phyloP scores from a whole-genome alignment of 2,329 filamentous ascomycete genomes.

The Shiraia sp. region DNA sequence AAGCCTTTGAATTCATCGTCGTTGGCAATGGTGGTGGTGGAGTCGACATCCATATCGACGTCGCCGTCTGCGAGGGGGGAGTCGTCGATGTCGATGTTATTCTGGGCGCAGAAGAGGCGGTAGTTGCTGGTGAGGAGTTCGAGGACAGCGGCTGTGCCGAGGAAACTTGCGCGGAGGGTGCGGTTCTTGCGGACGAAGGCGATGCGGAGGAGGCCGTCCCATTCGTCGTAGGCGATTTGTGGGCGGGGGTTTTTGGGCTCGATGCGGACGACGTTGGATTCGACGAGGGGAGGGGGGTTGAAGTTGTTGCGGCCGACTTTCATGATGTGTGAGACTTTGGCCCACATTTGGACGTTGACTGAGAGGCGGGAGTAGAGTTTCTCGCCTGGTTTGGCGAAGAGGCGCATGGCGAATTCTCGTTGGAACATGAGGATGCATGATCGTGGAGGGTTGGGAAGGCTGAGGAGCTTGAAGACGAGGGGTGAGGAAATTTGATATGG shows the following conservation, averaged over 20 bases:
- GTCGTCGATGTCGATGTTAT: constrained; percentile 78
- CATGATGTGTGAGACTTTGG: constrained; percentile 73
- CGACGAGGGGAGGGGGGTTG: constrained; percentile 89
- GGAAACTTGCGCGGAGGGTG: constrained; percentile 79
- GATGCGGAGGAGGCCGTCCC: constrained; percentile 85
- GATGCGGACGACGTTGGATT: constrained; percentile 86
- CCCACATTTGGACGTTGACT: constrained; percentile 94
- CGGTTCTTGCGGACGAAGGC: constrained; percentile 90
- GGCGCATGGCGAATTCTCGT: constrained; percentile 86
- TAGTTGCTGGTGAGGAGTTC: constrained; percentile 87
- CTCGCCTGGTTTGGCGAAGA: constrained; percentile 87
- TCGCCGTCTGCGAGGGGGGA: constrained; percentile 44
- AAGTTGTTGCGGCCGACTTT: constrained; percentile 98
- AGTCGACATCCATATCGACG: constrained; percentile 55
- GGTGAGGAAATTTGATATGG: constrained; percentile 84
- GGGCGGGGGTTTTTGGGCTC: constrained; percentile 85
- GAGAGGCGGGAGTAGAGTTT: constrained; percentile 87
- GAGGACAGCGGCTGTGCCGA: constrained; percentile 79
- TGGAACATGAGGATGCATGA: constrained; percentile 95
- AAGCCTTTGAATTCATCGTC: constrained; percentile 54
- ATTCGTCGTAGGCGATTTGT: constrained; percentile 90
- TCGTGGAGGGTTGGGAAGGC: constrained; percentile 78
- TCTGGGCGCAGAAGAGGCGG: constrained; percentile 84
- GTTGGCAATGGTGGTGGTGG: too few species aligned
- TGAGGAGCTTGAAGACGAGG: constrained; percentile 86